Base-by-base conservation (phyloP, 2,329 filamentous ascomycete genomes). In the Fusarium circinatum region DNA sequence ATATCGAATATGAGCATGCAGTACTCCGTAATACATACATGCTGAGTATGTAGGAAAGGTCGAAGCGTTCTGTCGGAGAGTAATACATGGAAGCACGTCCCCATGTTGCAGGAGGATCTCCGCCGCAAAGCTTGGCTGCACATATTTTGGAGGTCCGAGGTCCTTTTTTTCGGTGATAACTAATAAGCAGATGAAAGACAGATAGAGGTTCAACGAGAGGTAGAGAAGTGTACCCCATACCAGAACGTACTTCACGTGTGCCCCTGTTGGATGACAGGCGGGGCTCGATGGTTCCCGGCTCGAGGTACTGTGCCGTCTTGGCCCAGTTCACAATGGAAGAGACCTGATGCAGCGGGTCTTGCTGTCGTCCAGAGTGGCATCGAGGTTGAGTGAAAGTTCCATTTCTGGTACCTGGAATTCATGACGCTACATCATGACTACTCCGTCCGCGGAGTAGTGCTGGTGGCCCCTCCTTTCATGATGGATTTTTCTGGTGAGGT, bases 381-480 rank as follows among this genome's bases (percentile, higher is more conserved):
- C 41, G 52, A 69, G 62, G 62, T 62, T 69, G 34, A 28, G 24
- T 30, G 42, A 47, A 45, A 74, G 47, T 71, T 74, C 62, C 48
- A 56, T 56, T 59, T 62, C 26, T 54, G 57, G 73, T 74, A 74
- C 73, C 70, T 63, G 47, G 58, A 75, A 70, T 70, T 71, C 65
- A 73, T 60, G 57, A 49, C 66, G 45, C 55, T 68, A 54, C 49
- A 73, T 71, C 71, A 73, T 74, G 71, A 71, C 60, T 68, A 32
- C 22, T 8, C 48, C 36, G 42, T 68, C 55, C 48, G 63, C 52
- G 67, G 64, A 65, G 58, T 69, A 63, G 58, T 57, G 55, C 39
- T 69, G 59, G 63, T 34, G 63, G 68, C 63, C 71, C 71, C 71
- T 68, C 67, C 67, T 72, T 74, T 67, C 63, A 68, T 65, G 71